Base-by-base conservation (phyloP, 345 rosid species). In the Luvunga scandens region DNA sequence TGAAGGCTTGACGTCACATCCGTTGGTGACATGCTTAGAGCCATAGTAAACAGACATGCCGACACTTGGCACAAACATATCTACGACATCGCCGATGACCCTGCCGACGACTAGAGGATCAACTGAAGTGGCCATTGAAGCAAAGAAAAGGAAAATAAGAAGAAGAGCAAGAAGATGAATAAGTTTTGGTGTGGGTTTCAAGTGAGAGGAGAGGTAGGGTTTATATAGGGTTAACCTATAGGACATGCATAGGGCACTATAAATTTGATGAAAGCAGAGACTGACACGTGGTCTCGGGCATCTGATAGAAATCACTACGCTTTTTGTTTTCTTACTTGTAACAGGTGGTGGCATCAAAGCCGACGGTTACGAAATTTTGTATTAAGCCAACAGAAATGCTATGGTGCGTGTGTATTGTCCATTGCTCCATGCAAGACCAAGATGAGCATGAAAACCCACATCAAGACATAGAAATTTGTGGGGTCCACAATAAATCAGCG, bases 1-100 rank as follows among this genome's bases (percentile, higher is more conserved):
- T 38, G 98, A 92, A 38, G 98, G 98, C 87, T 94, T 94, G 79
- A 94, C 82, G 72, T 94, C 94, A 33, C 98, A 91, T 39, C 97
- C 96, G 78, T 90, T 92, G 25, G 88, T 86, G 79, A 94, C 89
- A 74, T 94, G 97, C 81, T 90, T 94, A 14, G 94, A 70, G 10
- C 93, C 91, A 39, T 82, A 94, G 86, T 85, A 80, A 59, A 88
- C 92, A 53, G 89, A 87, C 93, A 91, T 89, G 75, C 24, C 81
- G 50, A 88, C 88, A 14, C 80, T 76, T 1, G 98, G 98, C 24
- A 90, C 86, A 73, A 94, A 94, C 96, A 91, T 89, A 82, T 92
- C 97, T 69, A 94, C 80, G 9, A 94, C 97, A 71, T 94, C 98
- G 1, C 97, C 98, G 21, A 94, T 92, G 48, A 94, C 93, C 14